A percentile compares a stretch with the other conserved stretches of the same genome.
These are phyloP conservation scores for Neonectria ditissima DNA, from an alignment of 2,329 filamentous ascomycete species.

Conservation along the genomic window DNA sequence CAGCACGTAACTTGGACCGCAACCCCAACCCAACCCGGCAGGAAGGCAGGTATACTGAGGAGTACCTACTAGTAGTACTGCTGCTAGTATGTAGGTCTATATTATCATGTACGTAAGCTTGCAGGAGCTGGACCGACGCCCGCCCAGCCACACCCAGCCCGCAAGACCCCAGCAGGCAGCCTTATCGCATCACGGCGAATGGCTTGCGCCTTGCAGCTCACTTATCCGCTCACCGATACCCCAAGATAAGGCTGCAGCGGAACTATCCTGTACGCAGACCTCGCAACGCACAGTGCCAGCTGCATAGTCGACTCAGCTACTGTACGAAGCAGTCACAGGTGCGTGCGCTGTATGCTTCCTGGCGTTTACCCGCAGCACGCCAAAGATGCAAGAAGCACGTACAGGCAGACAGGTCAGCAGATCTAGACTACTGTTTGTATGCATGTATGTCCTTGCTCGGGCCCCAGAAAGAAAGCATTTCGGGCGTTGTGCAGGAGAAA, in stretches of 20 bases:
- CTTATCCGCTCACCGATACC: conserved; percentile 20
- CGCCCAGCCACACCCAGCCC: conserved; percentile 20
- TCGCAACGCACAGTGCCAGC: not conserved
- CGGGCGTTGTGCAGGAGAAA: conserved; percentile 3
- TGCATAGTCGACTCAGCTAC: not conserved
- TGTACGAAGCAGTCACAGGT: not conserved
- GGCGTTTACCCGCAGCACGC: conserved; percentile 23
- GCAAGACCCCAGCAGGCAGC: conserved; percentile 8
- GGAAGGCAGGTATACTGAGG: not conserved
- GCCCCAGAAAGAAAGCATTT: not conserved
- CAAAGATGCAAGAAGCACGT: conserved; percentile 7
- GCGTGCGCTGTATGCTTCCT: conserved; percentile 5
- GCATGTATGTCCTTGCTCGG: conserved; percentile 3
- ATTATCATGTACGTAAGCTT: not conserved
- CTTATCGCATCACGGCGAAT: conserved; percentile 24
- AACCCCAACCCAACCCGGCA: not conserved
- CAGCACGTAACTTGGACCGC: conserved; percentile 2
- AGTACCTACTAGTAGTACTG: too few species aligned
- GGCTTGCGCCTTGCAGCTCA: conserved; percentile 13
- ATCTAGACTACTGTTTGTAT: too few species aligned
- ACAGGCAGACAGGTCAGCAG: conserved; percentile 21
- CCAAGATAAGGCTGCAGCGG: conserved; percentile 29
- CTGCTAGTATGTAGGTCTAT: too few species aligned
- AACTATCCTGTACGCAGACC: conserved; percentile 9
- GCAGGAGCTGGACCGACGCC: conserved; percentile 12